Evolutionary conservation across 352 stramenopile genomes (phyloP).

Genomic region (Globisporangium echinulatum): DNA sequence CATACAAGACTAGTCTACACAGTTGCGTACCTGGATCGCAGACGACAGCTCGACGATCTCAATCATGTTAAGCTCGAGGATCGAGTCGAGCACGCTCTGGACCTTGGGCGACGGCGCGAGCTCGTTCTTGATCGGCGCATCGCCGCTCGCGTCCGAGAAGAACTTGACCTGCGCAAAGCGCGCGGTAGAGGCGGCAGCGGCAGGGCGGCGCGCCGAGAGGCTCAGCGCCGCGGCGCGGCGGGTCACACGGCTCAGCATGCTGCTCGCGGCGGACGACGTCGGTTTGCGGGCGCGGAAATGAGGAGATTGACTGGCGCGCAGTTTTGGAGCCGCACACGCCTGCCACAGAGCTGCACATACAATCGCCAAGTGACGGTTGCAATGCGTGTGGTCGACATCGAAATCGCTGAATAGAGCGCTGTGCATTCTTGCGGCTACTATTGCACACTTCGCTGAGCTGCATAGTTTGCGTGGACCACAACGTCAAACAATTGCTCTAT

Average conservation of each 20-base stretch:
- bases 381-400: slow-evolving; percentile 12
- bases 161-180: slow-evolving; percentile 50
- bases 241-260: slow-evolving; percentile 69
- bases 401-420: neutral
- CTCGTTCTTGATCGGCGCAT: slow-evolving; percentile 47
- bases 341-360: slow-evolving; percentile 1
- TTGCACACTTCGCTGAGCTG: neutral
- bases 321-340: neutral
- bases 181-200: slow-evolving; percentile 19
- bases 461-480: neutral
- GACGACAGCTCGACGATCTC: slow-evolving; percentile 84
- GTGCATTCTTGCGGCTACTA: neutral
- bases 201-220: slow-evolving; percentile 30
- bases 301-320: slow-evolving; percentile 17
- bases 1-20: neutral
- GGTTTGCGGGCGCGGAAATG: slow-evolving; percentile 3
- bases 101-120: slow-evolving; percentile 71
- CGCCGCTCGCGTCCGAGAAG: slow-evolving; percentile 41
- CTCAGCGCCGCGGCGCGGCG: slow-evolving; percentile 44
- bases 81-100: slow-evolving; percentile 77
- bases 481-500: no score
- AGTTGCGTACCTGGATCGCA: slow-evolving; percentile 64
- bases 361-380: neutral
- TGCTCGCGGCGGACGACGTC: neutral
- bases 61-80: slow-evolving; percentile 86